These are phyloP conservation scores for Salix suchowensis DNA, from an alignment of 345 rosid genomes.

Conservation along the genomic window DNA sequence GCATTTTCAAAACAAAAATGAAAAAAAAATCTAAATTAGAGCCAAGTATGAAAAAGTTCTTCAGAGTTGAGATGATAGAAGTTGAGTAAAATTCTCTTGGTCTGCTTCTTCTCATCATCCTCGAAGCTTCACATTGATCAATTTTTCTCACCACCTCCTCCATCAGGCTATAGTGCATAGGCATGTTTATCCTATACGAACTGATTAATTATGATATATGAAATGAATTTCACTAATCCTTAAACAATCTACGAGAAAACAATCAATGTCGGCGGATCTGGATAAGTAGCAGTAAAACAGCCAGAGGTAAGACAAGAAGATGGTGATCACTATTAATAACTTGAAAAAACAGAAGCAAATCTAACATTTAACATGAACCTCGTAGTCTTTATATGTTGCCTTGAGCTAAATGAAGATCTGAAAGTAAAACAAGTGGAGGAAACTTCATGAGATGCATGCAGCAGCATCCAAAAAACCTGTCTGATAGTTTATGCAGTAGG, in stretches of 20 bases:
- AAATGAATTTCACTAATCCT: neutral
- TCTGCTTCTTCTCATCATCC: too few species aligned
- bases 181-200: neutral
- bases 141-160: neutral
- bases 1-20: too few species aligned
- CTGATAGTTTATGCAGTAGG: neutral
- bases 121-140: too few species aligned
- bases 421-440: neutral
- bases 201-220: neutral
- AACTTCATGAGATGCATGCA: neutral
- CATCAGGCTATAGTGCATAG: neutral
- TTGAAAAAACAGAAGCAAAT: too few species aligned
- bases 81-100: too few species aligned
- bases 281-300: too few species aligned
- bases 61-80: neutral
- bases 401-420: neutral
- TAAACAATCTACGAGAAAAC: neutral
- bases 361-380: too few species aligned
- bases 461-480: neutral
- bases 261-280: neutral
- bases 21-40: too few species aligned
- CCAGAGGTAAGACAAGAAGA: too few species aligned
- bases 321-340: too few species aligned
- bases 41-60: neutral
- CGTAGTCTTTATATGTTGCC: too few species aligned